These are phyloP conservation scores for Fonsecaea erecta DNA, from an alignment of 2,329 filamentous ascomycete genomes.

Conservation along the genomic window DNA sequence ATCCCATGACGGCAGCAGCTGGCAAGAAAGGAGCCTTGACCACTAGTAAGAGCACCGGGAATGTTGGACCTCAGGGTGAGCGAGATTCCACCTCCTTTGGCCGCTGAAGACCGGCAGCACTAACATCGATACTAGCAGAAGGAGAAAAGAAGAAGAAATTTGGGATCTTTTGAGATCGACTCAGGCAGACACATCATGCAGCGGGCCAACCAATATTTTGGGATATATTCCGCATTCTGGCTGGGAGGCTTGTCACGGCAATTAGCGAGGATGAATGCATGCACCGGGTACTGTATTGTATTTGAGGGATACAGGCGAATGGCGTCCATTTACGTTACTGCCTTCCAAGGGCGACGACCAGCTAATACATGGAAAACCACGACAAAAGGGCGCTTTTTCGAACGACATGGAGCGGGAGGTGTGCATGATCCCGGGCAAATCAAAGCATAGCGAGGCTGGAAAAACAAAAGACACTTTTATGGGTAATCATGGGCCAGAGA, in stretches of 20 bases:
- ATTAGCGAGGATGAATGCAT: not conserved
- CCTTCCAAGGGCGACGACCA: not conserved
- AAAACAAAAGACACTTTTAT: not conserved
- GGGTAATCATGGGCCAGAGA: not conserved
- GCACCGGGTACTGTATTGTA: not conserved
- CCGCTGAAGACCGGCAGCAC: slow-evolving; percentile 7
- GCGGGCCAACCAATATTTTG: not conserved
- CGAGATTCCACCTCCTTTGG: not conserved
- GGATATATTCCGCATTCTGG: not conserved
- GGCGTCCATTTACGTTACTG: not conserved
- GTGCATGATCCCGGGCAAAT: not conserved
- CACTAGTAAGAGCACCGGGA: slow-evolving; percentile 27
- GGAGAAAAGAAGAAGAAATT: slow-evolving; percentile 40
- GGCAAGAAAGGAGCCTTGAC: slow-evolving; percentile 27
- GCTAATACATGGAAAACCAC: not conserved
- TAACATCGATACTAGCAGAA: slow-evolving; percentile 26
- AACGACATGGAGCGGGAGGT: not conserved
- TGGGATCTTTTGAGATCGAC: slow-evolving; percentile 37
- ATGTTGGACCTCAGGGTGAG: slow-evolving; percentile 33
- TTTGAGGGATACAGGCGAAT: not conserved
- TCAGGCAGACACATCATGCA: not conserved
- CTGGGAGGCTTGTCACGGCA: not conserved
- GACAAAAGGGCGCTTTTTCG: not conserved
- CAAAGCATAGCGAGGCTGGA: slow-evolving; percentile 9
- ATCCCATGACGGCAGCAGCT: slow-evolving; percentile 40